Conservation (phyloP, 257 asterid species). For the Penstemon davidsonii region DNA sequence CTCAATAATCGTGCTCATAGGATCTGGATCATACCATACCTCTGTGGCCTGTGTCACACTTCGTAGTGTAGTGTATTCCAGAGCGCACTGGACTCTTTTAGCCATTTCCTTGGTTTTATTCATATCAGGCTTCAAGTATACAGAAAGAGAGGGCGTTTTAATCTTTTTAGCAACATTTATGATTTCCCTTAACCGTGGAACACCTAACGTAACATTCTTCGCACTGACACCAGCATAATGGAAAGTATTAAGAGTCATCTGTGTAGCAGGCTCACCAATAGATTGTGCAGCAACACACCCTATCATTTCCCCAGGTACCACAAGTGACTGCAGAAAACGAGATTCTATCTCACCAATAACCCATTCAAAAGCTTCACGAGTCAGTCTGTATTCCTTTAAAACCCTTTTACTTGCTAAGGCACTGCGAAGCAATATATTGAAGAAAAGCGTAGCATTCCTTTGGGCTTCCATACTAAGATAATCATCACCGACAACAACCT, state of each 20-base stretch:
- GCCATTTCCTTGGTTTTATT: slow-evolving; percentile 85
- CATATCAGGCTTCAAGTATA: slow-evolving; percentile 76
- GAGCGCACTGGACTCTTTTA: slow-evolving; percentile 94
- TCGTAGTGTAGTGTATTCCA: slow-evolving; percentile 92
- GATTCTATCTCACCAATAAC: slow-evolving; percentile 97
- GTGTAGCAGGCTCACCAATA: slow-evolving; percentile 98
- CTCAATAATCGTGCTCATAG: slow-evolving; percentile 80
- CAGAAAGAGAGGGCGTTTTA: slow-evolving; percentile 96
- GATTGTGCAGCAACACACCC: slow-evolving; percentile 99
- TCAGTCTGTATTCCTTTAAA: slow-evolving; percentile 85
- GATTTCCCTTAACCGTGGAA: slow-evolving; percentile 98
- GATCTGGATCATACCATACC: slow-evolving; percentile 99
- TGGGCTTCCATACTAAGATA: slow-evolving; percentile 97
- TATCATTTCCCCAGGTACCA: slow-evolving; percentile 98
- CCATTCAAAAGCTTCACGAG: slow-evolving; percentile 97
- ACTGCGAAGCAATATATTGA: slow-evolving; percentile 92
- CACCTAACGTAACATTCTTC: slow-evolving; percentile 97
- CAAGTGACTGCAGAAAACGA: slow-evolving; percentile 96
- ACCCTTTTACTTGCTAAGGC: slow-evolving; percentile 96
- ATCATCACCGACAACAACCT: slow-evolving; percentile 99
- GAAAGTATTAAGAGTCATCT: slow-evolving; percentile 97
- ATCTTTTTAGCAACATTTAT: slow-evolving; percentile 97
- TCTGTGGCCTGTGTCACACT: slow-evolving; percentile 98
- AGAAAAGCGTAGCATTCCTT: slow-evolving; percentile 96
- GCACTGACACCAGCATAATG: slow-evolving; percentile 99